Evolutionary conservation across 768 basidiomycete genomes (phyloP), one percentile per base, ranked within the genome.

Genomic region (Boletus rubropictus): DNA sequence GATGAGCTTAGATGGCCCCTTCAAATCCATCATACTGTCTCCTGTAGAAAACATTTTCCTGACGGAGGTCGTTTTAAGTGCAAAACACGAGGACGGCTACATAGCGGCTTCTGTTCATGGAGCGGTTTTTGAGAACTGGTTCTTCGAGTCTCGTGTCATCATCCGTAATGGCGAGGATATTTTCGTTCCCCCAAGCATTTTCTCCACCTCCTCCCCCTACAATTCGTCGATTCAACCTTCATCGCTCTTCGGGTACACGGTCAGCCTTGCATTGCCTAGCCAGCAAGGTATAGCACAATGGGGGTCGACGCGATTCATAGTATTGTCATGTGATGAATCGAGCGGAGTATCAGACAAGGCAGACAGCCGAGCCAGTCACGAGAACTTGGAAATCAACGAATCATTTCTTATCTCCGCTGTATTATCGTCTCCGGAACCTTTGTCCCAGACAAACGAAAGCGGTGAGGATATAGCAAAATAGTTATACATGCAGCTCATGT

Each of bases 361-460:
- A 36, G 40, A 50, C 14, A 18, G 1, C 14, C 49, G 41, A 20
- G 56, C 52, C 52, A 51, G 49, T 36, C 54, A 57, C 8, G 80
- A 82, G 27, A 59, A 53, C 15, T 62, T 88, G 39, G 87, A 89
- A 63, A 90, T 90, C 44, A 78, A 77, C 55, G 82, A 89, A 57
- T 75, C 67, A 15, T 90, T 90, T 63, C 72, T 89, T 20, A 82
- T 79, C 7, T 75, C 70, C 49, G 71, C 80, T 27, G 56, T 79
- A 14, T 51, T 76, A 14, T 54, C 65, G 36, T 21, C 59, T 22
- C 42, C 55, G 14, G 40, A 47, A 42, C 51, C 41, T 43, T 50
- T 42, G 35, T 54, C 46, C 24, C 45, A 40, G 29, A 39, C 32
- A 21, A 44, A 32, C 24, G 42, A 48, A 28, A 44, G 21, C 20